These are phyloP conservation scores for Chamaecrista fasciculata DNA, from an alignment of 306 rosid species.

Conservation along the genomic window DNA sequence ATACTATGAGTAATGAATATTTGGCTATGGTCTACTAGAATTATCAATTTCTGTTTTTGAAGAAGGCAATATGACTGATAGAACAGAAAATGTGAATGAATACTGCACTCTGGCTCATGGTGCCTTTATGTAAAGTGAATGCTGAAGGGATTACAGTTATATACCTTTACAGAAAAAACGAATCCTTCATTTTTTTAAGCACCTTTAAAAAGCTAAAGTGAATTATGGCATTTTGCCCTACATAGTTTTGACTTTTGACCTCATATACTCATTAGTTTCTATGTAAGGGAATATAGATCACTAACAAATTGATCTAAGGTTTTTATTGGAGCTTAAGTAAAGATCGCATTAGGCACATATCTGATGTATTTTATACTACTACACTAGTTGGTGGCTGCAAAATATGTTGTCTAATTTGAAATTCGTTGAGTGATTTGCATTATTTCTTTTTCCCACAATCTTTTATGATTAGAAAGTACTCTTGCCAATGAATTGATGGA, in stretches of 20 bases:
- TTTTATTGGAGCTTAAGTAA: not conserved
- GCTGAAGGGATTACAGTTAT: not conserved
- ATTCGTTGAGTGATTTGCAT: not conserved
- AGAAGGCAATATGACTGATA: not conserved
- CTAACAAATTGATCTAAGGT: constrained; percentile 2
- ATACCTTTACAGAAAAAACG: not conserved
- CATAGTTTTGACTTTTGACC: not conserved
- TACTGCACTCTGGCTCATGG: not conserved
- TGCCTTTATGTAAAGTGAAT: not conserved
- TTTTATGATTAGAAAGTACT: constrained; percentile 1
- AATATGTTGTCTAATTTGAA: not conserved
- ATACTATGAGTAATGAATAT: not conserved
- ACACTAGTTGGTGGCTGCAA: not conserved
- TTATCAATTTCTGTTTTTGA: not conserved
- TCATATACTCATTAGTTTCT: not conserved
- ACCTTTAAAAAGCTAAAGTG: not conserved
- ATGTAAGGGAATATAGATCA: not conserved
- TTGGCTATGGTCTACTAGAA: constrained; percentile 12
- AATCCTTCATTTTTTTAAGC: not conserved
- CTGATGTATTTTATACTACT: not conserved
- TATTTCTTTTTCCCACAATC: not conserved
- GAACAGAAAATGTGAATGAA: not conserved
- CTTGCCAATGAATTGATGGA: constrained; percentile 3
- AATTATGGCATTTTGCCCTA: not conserved
- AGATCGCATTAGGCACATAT: not conserved